A percentile compares a stretch with the other conserved stretches of the same genome.
These are phyloP conservation scores for Suillus americanus DNA, from an alignment of 768 basidiomycete genomes.

Conservation along the genomic window DNA sequence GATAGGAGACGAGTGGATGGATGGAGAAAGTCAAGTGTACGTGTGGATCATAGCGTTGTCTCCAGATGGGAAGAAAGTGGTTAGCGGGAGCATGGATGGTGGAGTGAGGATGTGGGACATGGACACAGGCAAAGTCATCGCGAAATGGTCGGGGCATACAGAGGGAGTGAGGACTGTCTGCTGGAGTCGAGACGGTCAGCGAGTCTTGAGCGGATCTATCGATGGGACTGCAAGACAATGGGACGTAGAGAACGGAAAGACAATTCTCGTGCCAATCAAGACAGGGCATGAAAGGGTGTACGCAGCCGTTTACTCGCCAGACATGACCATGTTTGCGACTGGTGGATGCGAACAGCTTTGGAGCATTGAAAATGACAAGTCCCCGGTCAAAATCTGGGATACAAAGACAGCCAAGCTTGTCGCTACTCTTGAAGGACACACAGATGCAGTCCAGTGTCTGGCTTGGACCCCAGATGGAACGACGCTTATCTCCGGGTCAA, in stretches of 20 bases:
- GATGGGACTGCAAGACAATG: neutral
- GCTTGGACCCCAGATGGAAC: neutral
- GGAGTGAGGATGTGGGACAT: neutral
- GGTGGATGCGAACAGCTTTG: no score
- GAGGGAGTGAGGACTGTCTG: accelerated
- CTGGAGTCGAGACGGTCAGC: neutral
- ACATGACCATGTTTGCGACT: neutral
- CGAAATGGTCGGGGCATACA: neutral
- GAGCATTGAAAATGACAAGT: neutral
- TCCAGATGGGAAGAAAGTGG: neutral
- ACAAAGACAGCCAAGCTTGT: neutral
- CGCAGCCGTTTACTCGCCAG: neutral
- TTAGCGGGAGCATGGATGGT: neutral
- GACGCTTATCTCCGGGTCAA: neutral
- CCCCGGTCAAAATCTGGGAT: neutral
- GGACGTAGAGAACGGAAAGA: neutral
- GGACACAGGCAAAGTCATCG: neutral
- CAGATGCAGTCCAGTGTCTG: neutral
- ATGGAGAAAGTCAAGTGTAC: neutral
- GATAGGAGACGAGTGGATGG: neutral
- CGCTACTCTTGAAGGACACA: neutral
- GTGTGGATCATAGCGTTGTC: neutral
- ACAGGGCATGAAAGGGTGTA: no score
- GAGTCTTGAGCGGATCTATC: neutral
- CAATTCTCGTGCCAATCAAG: neutral